phyloP scores from a whole-genome alignment of 2,329 filamentous ascomycete genomes.

The Microcera coccophila region DNA sequence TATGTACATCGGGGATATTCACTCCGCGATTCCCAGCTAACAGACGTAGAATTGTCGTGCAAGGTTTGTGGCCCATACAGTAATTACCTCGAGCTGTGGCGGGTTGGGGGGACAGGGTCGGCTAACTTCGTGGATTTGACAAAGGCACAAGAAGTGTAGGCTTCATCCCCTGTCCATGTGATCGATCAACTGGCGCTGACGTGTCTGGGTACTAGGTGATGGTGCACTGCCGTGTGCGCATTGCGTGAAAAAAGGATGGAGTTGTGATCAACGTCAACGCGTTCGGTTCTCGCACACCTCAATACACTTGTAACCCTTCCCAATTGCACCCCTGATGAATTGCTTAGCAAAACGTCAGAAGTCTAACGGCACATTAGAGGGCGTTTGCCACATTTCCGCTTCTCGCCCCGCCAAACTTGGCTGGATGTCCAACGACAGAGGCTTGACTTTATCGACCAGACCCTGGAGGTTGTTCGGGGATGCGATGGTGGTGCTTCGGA shows the following conservation, averaged over 20 bases:
- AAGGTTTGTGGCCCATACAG: slow-evolving; percentile 16
- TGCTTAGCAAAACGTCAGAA: too few species aligned
- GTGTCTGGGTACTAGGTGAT: slow-evolving; percentile 9
- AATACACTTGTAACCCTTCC: too few species aligned
- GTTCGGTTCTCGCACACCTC: slow-evolving; percentile 16
- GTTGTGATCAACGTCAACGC: slow-evolving; percentile 14
- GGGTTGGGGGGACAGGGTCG: too few species aligned
- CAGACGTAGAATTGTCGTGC: slow-evolving; percentile 15
- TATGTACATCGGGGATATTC: background rate
- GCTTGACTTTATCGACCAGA: slow-evolving; percentile 19
- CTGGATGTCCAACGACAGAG: slow-evolving; percentile 15
- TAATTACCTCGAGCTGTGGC: too few species aligned
- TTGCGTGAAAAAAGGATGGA: slow-evolving; percentile 14
- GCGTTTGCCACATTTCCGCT: too few species aligned
- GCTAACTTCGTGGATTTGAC: background rate
- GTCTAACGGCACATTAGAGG: too few species aligned
- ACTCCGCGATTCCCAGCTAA: background rate
- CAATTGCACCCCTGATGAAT: too few species aligned
- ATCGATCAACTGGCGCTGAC: too few species aligned
- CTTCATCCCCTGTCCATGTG: background rate
- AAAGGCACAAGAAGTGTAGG: slow-evolving; percentile 18
- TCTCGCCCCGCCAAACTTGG: slow-evolving; percentile 16
- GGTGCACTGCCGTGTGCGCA: slow-evolving; percentile 16
- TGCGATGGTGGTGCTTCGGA: slow-evolving; percentile 11
- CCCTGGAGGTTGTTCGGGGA: slow-evolving; percentile 10